Base-by-base conservation (phyloP, 2,329 filamentous ascomycete species). In the Sarocladiaceae sp. region DNA sequence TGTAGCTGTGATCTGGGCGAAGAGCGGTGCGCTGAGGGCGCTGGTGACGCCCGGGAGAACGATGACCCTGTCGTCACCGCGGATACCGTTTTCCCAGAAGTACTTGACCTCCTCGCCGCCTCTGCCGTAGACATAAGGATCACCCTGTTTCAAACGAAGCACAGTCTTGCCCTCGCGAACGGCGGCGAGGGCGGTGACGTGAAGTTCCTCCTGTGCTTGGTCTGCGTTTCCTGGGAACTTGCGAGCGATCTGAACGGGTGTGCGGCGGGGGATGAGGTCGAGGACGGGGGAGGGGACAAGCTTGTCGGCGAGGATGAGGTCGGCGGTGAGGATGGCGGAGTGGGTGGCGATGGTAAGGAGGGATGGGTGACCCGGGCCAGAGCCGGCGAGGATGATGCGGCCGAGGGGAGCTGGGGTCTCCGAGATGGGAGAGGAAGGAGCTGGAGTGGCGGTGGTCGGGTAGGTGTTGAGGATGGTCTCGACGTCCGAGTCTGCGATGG, bases 141-240 rank as follows among this genome's bases (percentile, higher is more conserved):
- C 93, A 35, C 93, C 93, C 62, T 98, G 93, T 68, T 98, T 98
- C 34, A 98, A 72, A 3, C 93, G 78, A 26, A 98, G 73, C 0
- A 98, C 93, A 1, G 80, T 85, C 60, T 86, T 81, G 11, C 93
- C 93, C 16, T 65, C 64, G 4, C 56, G 59, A 13, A 73, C 71
- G 2, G 81, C 88, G 3, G 78, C 77, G 2, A 95, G 71, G 0
- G 88, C 93, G 54, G 88, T 75, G 44, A 82, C 74, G 3, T 95
- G 76, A 4, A 98, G 80, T 64, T 98, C 93, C 57, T 90, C 82
- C 61, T 98, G 93, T 0, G 93, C 93, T 34, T 81, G 80, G 55
- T 98, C 93, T 32, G 93, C 93, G 63, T 98, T 97, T 18, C 93
- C 93, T 1, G 93, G 93, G 65, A 98, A 98, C 62, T 98, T 98